Base-by-base conservation (phyloP, 2,329 filamentous ascomycete genomes). In the Paracorniculantispora psalliotae region DNA sequence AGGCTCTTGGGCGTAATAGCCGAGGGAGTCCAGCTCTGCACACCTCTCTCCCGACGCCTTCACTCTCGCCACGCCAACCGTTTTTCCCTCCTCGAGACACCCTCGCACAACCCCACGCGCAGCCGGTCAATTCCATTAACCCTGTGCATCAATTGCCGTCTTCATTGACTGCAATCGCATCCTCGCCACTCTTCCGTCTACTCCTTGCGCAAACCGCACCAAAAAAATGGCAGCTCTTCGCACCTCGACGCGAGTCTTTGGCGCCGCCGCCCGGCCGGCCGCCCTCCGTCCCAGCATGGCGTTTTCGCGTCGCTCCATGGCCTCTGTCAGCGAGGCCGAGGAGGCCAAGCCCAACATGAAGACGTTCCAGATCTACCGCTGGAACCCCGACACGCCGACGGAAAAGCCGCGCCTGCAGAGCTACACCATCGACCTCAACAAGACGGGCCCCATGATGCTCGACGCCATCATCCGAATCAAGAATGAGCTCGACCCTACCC, bases 351-450 rank as follows among this genome's bases (percentile, higher is more conserved):
- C 89, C 59, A 81, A 80, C 68, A 86, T 90, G 79, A 97, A 97
- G 88, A 92, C 89, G 54, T 99, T 99, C 85, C 89, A 96, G 77
- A 89, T 99, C 81, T 99, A 99, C 86, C 87, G 94, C 75, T 99
- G 94, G 94, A 96, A 96, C 75, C 94, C 94, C 62, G 94, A 97
- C 73, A 83, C 87, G 73, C 94, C 94, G 61, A 86, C 87, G 70
- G 87, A 90, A 77, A 99, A 99, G 87, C 94, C 94, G 63, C 84
- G 81, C 75, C 96, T 99, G 90, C 92, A 99, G 82, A 85, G 84
- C 67, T 99, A 97, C 80, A 90, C 90, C 37, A 81, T 99, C 70
- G 94, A 99, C 73, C 79, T 99, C 68, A 97, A 97, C 83, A 97
- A 97, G 88, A 99, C 94, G 44, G 94, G 94, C 33, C 94, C 94